Conservation (phyloP, 2,329 filamentous ascomycete genomes). For the Cladophialophora chaetospira region DNA sequence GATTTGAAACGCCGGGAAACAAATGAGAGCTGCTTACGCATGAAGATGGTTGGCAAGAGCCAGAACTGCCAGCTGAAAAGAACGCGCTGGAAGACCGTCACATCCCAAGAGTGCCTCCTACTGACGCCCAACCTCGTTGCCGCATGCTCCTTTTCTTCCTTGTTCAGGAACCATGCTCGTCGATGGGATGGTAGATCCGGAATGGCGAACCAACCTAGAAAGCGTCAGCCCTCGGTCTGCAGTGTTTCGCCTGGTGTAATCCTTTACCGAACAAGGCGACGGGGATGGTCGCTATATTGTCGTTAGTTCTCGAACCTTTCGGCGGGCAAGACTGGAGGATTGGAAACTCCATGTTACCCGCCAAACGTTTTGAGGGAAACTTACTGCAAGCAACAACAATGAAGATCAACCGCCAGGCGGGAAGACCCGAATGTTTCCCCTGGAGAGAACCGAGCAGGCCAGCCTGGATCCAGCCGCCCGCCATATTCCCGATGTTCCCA, state of each 20-base stretch:
- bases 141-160: conserved; percentile 4
- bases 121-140: background rate
- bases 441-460: conserved; percentile 42
- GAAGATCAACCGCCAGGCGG: conserved; percentile 49
- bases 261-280: conserved; percentile 44
- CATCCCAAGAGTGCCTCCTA: conserved; percentile 3
- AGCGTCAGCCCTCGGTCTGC: background rate
- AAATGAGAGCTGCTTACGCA: conserved; percentile 34
- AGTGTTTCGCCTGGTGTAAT: background rate
- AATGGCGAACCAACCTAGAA: conserved; percentile 48
- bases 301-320: too few species aligned
- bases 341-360: too few species aligned
- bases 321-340: too few species aligned
- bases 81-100: conserved; percentile 39
- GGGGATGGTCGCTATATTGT: conserved; percentile 48
- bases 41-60: conserved; percentile 49
- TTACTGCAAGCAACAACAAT: conserved; percentile 47
- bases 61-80: conserved; percentile 51
- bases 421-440: conserved; percentile 39
- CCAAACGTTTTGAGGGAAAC: too few species aligned
- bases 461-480: conserved; percentile 51
- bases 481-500: conserved; percentile 48
- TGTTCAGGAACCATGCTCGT: conserved; percentile 44
- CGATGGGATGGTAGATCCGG: conserved; percentile 47
- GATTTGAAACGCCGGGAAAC: too few species aligned